Evolutionary conservation across 1,284 basidiomycete genomes (phyloP).

Genomic region (Pascua sp.): DNA sequence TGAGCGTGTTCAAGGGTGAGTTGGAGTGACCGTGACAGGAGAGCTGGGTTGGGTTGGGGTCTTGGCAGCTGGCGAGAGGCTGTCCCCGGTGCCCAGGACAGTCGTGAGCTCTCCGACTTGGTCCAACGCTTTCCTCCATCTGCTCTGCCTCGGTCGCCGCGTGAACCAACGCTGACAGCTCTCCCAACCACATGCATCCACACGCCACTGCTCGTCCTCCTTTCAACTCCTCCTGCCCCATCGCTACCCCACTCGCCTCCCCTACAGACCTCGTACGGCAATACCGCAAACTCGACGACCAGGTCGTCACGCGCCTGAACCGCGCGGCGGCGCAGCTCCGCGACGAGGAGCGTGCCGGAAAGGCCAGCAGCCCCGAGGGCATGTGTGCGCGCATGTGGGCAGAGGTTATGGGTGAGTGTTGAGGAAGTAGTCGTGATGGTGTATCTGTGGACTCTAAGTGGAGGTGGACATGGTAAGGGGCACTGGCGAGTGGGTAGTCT

Average conservation of each 20-base stretch:
- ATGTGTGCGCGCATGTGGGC: conserved; percentile 76
- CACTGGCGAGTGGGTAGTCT: too few relatives aligned
- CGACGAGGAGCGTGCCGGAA: conserved; percentile 53
- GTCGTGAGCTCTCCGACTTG: not conserved
- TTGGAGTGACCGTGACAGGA: conserved; percentile 6
- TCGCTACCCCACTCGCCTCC: not conserved
- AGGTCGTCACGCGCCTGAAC: conserved; percentile 75
- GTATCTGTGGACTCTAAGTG: too few relatives aligned
- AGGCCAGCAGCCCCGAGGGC: conserved; percentile 50
- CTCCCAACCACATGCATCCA: not conserved
- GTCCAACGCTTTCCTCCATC: not conserved
- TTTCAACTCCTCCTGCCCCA: not conserved
- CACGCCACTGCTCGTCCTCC: too few relatives aligned
- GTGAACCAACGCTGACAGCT: too few relatives aligned
- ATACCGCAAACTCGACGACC: conserved; percentile 78
- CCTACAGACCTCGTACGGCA: conserved; percentile 72
- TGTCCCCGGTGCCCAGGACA: too few relatives aligned
- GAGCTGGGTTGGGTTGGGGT: not conserved
- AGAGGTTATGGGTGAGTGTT: conserved; percentile 69
- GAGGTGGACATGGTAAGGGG: too few relatives aligned
- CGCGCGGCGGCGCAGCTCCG: conserved; percentile 73
- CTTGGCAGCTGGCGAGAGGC: not conserved
- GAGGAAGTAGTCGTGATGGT: too few relatives aligned
- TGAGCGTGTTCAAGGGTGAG: conserved; percentile 77
- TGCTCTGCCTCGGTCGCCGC: not conserved